Evolutionary conservation across 1,284 basidiomycete species (phyloP).

Genomic region (Athelia psychrophila): DNA sequence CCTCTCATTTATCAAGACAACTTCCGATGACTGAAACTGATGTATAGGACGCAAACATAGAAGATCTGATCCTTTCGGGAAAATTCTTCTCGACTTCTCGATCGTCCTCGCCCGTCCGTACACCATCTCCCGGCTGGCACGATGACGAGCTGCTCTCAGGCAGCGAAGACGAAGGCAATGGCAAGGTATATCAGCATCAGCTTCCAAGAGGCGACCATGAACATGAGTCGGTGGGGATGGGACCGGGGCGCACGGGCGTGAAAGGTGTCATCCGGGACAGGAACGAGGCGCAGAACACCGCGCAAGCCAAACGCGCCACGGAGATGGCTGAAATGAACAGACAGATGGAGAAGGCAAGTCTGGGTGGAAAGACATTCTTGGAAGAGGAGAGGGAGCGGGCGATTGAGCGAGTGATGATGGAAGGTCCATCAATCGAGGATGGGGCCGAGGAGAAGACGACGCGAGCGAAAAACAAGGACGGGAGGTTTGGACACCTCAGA

Average conservation of each 20-base stretch:
- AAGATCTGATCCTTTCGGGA: conserved; percentile 76
- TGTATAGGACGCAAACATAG: conserved; percentile 50
- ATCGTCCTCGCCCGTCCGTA: conserved; percentile 50
- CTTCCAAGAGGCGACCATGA: conserved; percentile 18
- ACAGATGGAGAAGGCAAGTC: conserved; percentile 57
- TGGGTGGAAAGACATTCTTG: conserved; percentile 65
- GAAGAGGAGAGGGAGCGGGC: conserved; percentile 68
- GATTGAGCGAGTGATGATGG: conserved; percentile 37
- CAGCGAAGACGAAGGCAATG: conserved; percentile 34
- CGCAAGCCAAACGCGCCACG: conserved; percentile 43
- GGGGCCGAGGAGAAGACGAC: conserved; percentile 31
- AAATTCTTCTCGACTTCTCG: conserved; percentile 64
- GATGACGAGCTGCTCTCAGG: conserved; percentile 38
- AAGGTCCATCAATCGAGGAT: conserved; percentile 24
- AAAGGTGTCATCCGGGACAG: conserved; percentile 82
- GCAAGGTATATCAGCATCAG: conserved; percentile 35
- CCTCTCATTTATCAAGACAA: neutral
- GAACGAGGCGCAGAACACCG: conserved; percentile 58
- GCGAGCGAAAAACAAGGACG: conserved; percentile 45
- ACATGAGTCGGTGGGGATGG: conserved; percentile 69
- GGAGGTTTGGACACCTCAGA: conserved; percentile 75
- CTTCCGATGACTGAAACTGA: neutral
- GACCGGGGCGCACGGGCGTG: conserved; percentile 77
- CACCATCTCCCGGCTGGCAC: conserved; percentile 42
- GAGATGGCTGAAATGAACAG: conserved; percentile 49